Evolutionary conservation across 768 basidiomycete species (phyloP).

Genomic region (Auricularia sp.): DNA sequence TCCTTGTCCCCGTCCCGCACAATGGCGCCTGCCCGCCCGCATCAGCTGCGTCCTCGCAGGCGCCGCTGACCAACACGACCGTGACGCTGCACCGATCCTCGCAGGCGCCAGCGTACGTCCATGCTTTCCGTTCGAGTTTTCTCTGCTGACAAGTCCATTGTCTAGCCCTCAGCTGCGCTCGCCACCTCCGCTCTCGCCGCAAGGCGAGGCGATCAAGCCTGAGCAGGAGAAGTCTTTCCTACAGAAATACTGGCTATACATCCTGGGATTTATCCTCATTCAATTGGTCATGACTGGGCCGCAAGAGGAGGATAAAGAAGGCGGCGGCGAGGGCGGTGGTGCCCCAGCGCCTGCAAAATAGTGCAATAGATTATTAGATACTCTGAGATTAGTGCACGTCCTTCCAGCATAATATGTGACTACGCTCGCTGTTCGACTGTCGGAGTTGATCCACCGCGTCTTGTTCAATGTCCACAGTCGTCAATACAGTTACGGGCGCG

Average conservation of each 20-base stretch:
- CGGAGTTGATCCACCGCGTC: background rate
- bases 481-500: background rate
- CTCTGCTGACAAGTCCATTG: background rate
- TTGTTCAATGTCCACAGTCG: background rate
- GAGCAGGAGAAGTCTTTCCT: conserved; percentile 67
- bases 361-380: background rate
- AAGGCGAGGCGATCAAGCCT: conserved; percentile 54
- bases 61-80: conserved; percentile 42
- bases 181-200: conserved; percentile 55
- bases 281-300: background rate
- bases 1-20: conserved; percentile 55
- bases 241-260: conserved; percentile 89
- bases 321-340: background rate
- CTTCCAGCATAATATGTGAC: background rate
- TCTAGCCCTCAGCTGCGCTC: conserved; percentile 56
- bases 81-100: conserved; percentile 35
- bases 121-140: conserved; percentile 1
- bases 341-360: background rate
- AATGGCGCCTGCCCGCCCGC: conserved; percentile 51
- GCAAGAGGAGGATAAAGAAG: background rate
- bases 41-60: conserved; percentile 17
- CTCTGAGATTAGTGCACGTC: background rate
- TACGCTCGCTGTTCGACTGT: background rate
- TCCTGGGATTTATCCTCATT: conserved; percentile 41
- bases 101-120: conserved; percentile 49